Evolutionary conservation across 495 filamentous ascomycete species (phyloP), one percentile per base, ranked within the genome.

Genomic region (Neurospora sp.): DNA sequence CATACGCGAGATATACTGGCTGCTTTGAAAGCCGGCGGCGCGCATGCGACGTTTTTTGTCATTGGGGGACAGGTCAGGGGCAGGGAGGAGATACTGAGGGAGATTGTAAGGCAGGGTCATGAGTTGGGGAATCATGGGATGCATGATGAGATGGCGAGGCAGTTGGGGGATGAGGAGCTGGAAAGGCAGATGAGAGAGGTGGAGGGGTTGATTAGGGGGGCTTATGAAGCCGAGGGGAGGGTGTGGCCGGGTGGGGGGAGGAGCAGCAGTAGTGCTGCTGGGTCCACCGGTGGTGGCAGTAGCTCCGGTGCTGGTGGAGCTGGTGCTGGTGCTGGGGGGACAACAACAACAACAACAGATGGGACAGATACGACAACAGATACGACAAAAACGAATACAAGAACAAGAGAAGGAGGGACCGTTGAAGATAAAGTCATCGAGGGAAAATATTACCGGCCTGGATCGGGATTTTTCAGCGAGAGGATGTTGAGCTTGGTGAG

Each of bases 121-220:
- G 92, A 94, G 79, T 84, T 94, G 10, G 93, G 87, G 59, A 96
- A 96, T 80, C 93, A 97, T 80, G 93, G 90, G 4, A 94, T 94
- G 92, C 84, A 86, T 78, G 93, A 97, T 81, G 92, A 95, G 81
- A 88, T 92, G 5, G 89, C 88, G 35, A 82, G 87, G 70, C 80
- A 61, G 18, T 79, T 88, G 45, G 41, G 74, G 16, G 78, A 83
- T 42, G 82, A 78, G 27, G 83, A 85, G 75, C 77, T 86, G 0
- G 78, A 77, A 45, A 37, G 10, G 3, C 81, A 85, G 81, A 86
- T 90, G 65, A 71, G 72, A 10, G 38, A 76, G 18, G 87, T 89
- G 38, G 76, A 84, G 72, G 76, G 70, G 0, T 81, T 85, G 72
- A 90, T 94, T 53, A 76, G 80, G 39, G 79, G 76, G 1, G 87